These are phyloP conservation scores for Verticillium isaacii DNA, from an alignment of 2,329 filamentous ascomycete genomes.

Conservation along the genomic window DNA sequence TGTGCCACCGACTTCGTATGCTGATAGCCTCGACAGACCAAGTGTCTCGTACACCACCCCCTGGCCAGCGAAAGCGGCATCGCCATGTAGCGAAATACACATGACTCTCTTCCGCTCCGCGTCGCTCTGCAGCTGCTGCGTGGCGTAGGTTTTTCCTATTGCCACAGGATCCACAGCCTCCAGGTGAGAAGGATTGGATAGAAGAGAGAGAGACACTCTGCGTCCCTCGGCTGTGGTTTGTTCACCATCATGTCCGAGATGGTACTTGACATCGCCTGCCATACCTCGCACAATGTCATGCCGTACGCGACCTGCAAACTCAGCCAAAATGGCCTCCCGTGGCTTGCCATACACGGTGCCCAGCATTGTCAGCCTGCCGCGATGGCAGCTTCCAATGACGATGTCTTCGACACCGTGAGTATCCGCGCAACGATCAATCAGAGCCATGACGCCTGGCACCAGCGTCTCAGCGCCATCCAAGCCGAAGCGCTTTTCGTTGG, in stretches of 20 bases:
- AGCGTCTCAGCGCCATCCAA: constrained; percentile 95
- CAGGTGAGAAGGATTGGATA: constrained; percentile 96
- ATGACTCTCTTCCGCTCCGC: constrained; percentile 82
- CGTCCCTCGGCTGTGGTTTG: constrained; percentile 95
- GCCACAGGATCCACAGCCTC: constrained; percentile 98
- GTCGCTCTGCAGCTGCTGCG: constrained; percentile 97
- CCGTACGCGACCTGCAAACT: constrained; percentile 84
- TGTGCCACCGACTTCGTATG: constrained; percentile 94
- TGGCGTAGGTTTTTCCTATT: constrained; percentile 91
- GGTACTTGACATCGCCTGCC: constrained; percentile 98
- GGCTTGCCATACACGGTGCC: constrained; percentile 98
- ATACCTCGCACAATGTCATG: constrained; percentile 74
- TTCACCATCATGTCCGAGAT: constrained; percentile 99
- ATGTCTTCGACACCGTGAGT: constrained; percentile 93
- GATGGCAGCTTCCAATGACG: constrained; percentile 98
- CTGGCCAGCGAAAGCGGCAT: constrained; percentile 93
- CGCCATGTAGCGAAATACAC: constrained; percentile 92
- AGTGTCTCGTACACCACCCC: constrained; percentile 98
- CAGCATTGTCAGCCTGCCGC: constrained; percentile 94
- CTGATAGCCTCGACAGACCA: constrained; percentile 90
- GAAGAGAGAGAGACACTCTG: constrained; percentile 93
- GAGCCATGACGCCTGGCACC: constrained; percentile 96
- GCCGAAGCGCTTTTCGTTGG: constrained; percentile 99
- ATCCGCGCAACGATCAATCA: constrained; percentile 96
- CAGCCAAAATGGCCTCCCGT: constrained; percentile 98